A percentile compares a stretch with the other conserved stretches of the same genome.
These are phyloP conservation scores for Phascolomyces articulosus DNA, from an alignment of 371 early-diverging fungal genomes.

Conservation along the genomic window DNA sequence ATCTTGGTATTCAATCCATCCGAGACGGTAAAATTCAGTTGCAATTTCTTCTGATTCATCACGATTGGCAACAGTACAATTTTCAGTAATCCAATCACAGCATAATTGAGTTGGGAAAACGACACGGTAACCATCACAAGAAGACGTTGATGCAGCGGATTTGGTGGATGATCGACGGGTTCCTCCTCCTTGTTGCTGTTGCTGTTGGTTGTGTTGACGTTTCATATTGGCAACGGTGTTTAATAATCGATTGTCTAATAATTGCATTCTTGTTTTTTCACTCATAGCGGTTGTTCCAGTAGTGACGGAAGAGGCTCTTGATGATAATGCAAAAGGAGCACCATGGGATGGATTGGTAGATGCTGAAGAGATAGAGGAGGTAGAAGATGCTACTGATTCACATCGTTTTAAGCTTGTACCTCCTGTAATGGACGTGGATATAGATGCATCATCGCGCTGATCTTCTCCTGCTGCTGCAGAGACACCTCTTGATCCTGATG, in stretches of 20 bases:
- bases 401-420: not conserved
- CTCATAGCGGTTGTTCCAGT: slow-evolving; percentile 9
- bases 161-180: not conserved
- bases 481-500: not conserved
- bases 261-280: slow-evolving; percentile 32
- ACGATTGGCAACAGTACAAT: slow-evolving; percentile 58
- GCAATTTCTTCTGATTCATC: slow-evolving; percentile 64
- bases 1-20: slow-evolving; percentile 56
- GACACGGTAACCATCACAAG: slow-evolving; percentile 17
- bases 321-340: slow-evolving; percentile 21
- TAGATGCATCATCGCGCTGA: too few relatives aligned
- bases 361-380: slow-evolving; percentile 11
- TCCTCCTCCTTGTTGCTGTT: not conserved
- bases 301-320: slow-evolving; percentile 9
- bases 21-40: slow-evolving; percentile 53
- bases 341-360: slow-evolving; percentile 11
- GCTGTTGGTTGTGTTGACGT: slow-evolving; percentile 8
- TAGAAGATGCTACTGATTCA: slow-evolving; percentile 15
- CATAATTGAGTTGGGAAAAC: slow-evolving; percentile 45
- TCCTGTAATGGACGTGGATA: not conserved
- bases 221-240: slow-evolving; percentile 24
- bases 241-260: slow-evolving; percentile 37
- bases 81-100: slow-evolving; percentile 66
- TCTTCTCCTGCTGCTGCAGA: not conserved
- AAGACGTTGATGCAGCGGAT: too few relatives aligned